Evolutionary conservation across 345 rosid species (phyloP).

Genomic region (Bruguiera gymnorhiza): DNA sequence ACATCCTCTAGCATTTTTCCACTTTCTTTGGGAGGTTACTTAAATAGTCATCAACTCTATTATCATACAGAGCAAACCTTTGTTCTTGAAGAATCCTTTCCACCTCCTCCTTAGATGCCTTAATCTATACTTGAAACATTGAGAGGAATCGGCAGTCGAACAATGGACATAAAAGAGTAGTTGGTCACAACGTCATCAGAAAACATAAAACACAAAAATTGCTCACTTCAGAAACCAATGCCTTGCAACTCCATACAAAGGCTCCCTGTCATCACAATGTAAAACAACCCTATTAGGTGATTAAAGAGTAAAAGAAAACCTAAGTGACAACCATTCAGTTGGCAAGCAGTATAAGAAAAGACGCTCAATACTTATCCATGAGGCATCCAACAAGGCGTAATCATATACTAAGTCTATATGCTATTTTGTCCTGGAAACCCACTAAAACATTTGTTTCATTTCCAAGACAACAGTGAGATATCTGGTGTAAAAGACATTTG

Average conservation of each 20-base stretch:
- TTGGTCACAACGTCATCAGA: background rate
- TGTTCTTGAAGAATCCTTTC: conserved; percentile 73
- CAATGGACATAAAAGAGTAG: background rate
- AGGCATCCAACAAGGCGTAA: background rate
- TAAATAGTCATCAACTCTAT: background rate
- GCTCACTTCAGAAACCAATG: conserved; percentile 81
- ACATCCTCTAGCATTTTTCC: no score
- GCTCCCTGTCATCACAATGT: conserved; percentile 59
- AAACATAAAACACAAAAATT: background rate
- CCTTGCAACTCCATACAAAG: conserved; percentile 89
- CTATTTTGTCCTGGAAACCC: no score
- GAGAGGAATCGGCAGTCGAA: background rate
- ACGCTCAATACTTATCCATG: background rate
- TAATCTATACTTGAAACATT: conserved; percentile 47
- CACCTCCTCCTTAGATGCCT: conserved; percentile 66
- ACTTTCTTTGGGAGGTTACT: no score
- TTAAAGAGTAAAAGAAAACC: conserved; percentile 8
- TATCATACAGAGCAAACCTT: conserved; percentile 40
- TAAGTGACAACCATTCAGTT: conserved; percentile 1
- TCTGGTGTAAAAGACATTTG: no score
- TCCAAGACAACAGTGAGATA: no score
- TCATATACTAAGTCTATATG: background rate
- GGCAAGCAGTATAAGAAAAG: background rate
- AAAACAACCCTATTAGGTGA: conserved; percentile 17
- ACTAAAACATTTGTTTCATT: no score